Evolutionary conservation across 2,329 filamentous ascomycete genomes (phyloP).

Genomic region (Aspergillus sp.): DNA sequence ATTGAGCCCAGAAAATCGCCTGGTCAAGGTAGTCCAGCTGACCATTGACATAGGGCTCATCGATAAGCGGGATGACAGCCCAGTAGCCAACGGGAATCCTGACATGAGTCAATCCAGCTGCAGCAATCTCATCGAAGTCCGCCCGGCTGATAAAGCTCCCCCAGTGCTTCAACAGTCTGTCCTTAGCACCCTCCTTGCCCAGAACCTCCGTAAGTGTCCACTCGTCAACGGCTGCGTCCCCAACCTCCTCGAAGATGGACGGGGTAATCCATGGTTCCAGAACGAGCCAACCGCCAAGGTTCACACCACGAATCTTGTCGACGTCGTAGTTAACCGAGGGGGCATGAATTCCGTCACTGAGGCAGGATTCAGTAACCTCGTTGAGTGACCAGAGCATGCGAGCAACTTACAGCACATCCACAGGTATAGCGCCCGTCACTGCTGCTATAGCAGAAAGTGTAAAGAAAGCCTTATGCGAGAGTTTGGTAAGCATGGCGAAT

Average conservation of each 20-base stretch:
- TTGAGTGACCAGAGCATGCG: background rate
- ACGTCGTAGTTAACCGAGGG: slow-evolving; percentile 48
- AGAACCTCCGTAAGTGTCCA: slow-evolving; percentile 47
- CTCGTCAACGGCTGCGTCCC: slow-evolving; percentile 50
- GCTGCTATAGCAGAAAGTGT: slow-evolving; percentile 20
- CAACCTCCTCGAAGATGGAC: slow-evolving; percentile 49
- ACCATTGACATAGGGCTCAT: slow-evolving; percentile 57
- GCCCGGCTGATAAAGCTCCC: slow-evolving; percentile 49
- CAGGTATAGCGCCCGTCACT: slow-evolving; percentile 14
- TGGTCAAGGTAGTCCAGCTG: slow-evolving; percentile 53
- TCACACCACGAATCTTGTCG: slow-evolving; percentile 57
- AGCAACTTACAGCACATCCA: slow-evolving; percentile 18
- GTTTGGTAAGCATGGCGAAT: slow-evolving; percentile 17
- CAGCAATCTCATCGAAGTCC: slow-evolving; percentile 52
- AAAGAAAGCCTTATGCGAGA: slow-evolving; percentile 20
- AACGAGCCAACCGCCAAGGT: slow-evolving; percentile 60
- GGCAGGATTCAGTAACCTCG: slow-evolving; percentile 6
- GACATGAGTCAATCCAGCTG: slow-evolving; percentile 55
- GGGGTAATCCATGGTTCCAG: slow-evolving; percentile 60
- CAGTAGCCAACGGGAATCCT: slow-evolving; percentile 62
- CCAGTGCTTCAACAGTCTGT: slow-evolving; percentile 52
- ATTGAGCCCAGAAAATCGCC: slow-evolving; percentile 54
- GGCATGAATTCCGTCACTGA: slow-evolving; percentile 19
- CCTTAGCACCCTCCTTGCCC: slow-evolving; percentile 43
- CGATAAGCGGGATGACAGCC: slow-evolving; percentile 49